Percentiles rank a stretch among this genome's conserved stretches.
Conservation (phyloP, 768 basidiomycete genomes). For the Favolaschia claudopus region DNA sequence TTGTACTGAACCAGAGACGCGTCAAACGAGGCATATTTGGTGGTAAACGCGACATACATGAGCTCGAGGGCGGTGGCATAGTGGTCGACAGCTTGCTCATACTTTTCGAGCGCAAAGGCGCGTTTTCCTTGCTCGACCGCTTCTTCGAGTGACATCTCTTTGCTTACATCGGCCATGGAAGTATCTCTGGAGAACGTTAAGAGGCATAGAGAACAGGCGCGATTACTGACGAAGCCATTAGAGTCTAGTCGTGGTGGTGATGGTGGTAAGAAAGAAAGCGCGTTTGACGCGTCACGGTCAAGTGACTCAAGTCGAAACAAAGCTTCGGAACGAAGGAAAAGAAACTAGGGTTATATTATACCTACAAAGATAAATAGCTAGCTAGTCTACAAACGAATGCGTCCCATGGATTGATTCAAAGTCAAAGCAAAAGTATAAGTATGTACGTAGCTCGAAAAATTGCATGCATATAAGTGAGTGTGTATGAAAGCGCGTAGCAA, state of each 20-base stretch:
- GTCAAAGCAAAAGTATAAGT: conserved; percentile 2
- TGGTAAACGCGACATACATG: conserved; percentile 63
- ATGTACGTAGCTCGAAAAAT: no score
- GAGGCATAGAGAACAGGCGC: no score
- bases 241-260: not conserved
- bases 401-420: conserved; percentile 4
- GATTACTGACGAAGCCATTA: conserved; percentile 8
- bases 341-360: conserved; percentile 2
- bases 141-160: conserved; percentile 53
- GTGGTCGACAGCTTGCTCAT: conserved; percentile 83
- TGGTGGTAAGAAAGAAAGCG: conserved; percentile 23
- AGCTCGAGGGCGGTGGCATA: conserved; percentile 87
- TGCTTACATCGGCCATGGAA: conserved; percentile 35
- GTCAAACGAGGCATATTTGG: conserved; percentile 20
- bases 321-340: conserved; percentile 4
- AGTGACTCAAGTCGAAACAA: not conserved
- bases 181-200: no score
- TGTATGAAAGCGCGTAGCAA: not conserved
- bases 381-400: conserved; percentile 11
- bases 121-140: conserved; percentile 83
- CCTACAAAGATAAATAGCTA: conserved; percentile 20
- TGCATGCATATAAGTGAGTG: not conserved
- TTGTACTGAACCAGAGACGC: conserved; percentile 58
- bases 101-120: conserved; percentile 87
- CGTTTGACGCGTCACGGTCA: conserved; percentile 5